Base-by-base conservation (phyloP, 2,329 filamentous ascomycete species). In the Penicillium sp. region DNA sequence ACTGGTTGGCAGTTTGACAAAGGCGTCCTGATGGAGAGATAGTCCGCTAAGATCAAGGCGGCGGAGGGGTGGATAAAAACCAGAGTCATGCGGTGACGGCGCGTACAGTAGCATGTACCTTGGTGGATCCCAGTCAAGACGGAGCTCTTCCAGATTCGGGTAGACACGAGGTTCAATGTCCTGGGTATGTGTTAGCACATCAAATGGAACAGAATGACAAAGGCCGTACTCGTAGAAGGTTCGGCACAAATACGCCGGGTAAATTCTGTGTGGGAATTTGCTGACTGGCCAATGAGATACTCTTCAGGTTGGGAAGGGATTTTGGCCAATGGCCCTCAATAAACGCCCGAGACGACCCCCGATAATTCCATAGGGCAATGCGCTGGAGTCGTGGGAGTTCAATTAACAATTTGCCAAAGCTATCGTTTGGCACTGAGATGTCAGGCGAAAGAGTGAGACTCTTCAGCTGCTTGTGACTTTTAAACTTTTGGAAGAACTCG, bases 111-210 rank as follows among this genome's bases (percentile, higher is more conserved):
- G 60, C 20, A 51, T 41, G 32, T 51, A 53, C 10, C 55, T 42
- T 13, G 52, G 47, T 4, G 61, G 59, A n/a, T 63, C 48, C 37
- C 58, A 67, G 39, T 59, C 46, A 3, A 69, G 55, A 14, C 62
- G 52, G 1, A 69, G 38, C 34, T 67, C 65, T 50, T 66, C 61
- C 4, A 69, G 54, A 24, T 66, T 66, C 3, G 63, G 58, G 34
- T 54, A 58, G 1, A 52, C 39, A 32, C 46, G 37, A n/a, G 48
- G 42, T 48, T 60, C 27, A 2, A 37, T 16, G 9, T 38, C 38
- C 43, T 43, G 28, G 27, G n/a, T 44, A 34, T 16, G 8, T 11
- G 31, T 34, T 34, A 34, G 31, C 14, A 3, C 40, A 37, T 37
- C 36, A 16, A 26, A 44, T 27, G 16, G 11, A 6, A 22, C 18